Conservation (phyloP, 2,329 filamentous ascomycete species). For the Botryotinia convoluta region DNA sequence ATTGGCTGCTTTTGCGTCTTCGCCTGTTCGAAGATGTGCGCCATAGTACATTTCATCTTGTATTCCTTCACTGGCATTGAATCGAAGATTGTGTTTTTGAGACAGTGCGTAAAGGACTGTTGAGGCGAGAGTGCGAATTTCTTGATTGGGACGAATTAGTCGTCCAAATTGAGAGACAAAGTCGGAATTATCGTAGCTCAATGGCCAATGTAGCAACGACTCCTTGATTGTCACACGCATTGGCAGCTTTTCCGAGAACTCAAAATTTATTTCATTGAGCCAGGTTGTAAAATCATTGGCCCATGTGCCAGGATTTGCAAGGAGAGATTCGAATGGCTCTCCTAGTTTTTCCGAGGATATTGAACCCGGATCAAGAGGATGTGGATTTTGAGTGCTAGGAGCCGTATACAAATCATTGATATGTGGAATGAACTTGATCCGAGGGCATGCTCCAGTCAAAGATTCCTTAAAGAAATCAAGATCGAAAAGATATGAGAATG, state of each 20-base stretch:
- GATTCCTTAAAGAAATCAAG: slow-evolving; percentile 26
- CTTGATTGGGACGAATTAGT: slow-evolving; percentile 30
- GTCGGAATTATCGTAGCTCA: slow-evolving; percentile 26
- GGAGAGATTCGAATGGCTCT: slow-evolving; percentile 15
- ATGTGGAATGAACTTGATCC: slow-evolving; percentile 23
- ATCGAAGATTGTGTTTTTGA: slow-evolving; percentile 29
- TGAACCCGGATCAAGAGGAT: slow-evolving; percentile 9
- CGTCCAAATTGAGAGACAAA: slow-evolving; percentile 29
- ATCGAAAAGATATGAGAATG: slow-evolving; percentile 34
- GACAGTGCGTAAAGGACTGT: slow-evolving; percentile 35
- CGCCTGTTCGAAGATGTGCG: slow-evolving; percentile 41
- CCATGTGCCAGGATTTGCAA: slow-evolving; percentile 28
- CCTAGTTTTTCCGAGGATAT: neutral
- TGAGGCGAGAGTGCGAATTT: slow-evolving; percentile 29
- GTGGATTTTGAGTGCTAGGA: slow-evolving; percentile 21
- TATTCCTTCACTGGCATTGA: slow-evolving; percentile 35
- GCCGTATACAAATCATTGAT: slow-evolving; percentile 26
- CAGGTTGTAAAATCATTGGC: slow-evolving; percentile 30
- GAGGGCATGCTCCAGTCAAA: slow-evolving; percentile 26
- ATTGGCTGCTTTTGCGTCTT: slow-evolving; percentile 34
- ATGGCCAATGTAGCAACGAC: slow-evolving; percentile 30
- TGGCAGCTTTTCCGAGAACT: slow-evolving; percentile 22
- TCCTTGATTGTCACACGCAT: slow-evolving; percentile 30
- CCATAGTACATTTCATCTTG: slow-evolving; percentile 39
- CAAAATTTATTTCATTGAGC: slow-evolving; percentile 29